Evolutionary conservation across 2,329 filamentous ascomycete genomes (phyloP).

Genomic region (Mariannaea sp.): DNA sequence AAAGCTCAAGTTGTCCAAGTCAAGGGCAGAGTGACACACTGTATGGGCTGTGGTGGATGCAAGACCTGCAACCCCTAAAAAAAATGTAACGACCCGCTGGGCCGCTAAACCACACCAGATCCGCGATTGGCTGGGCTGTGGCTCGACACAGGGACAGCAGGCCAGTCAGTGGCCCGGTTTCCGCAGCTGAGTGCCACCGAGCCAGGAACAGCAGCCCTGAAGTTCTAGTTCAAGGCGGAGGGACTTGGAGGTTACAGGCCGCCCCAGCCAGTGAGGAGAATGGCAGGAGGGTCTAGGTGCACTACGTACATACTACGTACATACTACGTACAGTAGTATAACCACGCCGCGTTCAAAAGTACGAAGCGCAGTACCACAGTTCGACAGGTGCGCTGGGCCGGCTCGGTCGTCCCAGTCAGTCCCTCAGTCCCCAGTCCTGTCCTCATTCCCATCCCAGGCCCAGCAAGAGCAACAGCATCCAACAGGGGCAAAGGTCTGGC

Average conservation of each 20-base stretch:
- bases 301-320: neutral
- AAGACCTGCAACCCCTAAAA: constrained; percentile 36
- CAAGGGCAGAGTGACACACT: constrained; percentile 22
- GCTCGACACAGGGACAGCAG: constrained; percentile 18
- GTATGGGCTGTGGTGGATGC: constrained; percentile 14
- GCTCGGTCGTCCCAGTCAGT: too few species aligned
- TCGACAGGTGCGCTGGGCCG: too few species aligned
- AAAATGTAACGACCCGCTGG: constrained; percentile 24
- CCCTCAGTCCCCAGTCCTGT: too few species aligned
- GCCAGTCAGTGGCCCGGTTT: constrained; percentile 7
- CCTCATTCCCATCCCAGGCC: too few species aligned
- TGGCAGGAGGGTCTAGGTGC: constrained; percentile 5
- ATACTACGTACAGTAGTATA: neutral
- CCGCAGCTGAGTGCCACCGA: constrained; percentile 15
- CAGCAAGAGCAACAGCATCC: constrained; percentile 3
- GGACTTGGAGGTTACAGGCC: constrained; percentile 20
- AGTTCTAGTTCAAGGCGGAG: constrained; percentile 17
- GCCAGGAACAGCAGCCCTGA: constrained; percentile 22
- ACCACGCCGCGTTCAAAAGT: too few species aligned
- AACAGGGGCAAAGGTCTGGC: constrained; percentile 8
- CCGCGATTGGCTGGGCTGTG: constrained; percentile 27
- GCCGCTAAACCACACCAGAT: constrained; percentile 10
- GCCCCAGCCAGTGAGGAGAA: constrained; percentile 15
- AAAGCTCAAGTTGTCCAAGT: constrained; percentile 14
- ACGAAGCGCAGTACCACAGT: too few species aligned